phyloP scores from a whole-genome alignment of 2,329 filamentous ascomycete species.

The Amesomyces nigricolor region DNA sequence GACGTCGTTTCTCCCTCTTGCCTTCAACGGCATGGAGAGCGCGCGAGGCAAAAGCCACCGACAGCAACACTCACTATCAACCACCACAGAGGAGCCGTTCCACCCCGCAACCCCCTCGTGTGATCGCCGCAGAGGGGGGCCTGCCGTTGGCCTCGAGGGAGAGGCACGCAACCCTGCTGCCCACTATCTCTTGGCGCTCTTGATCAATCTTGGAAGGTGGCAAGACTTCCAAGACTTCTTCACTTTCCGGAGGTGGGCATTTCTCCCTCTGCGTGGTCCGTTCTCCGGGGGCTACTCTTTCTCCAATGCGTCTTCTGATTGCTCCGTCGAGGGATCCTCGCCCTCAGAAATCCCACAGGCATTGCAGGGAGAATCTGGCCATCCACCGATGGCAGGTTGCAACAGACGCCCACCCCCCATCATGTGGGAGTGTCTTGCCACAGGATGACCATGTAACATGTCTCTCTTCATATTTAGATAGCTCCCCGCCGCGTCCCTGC shows the following conservation, averaged over 20 bases:
- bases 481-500: background rate
- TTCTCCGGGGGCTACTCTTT: background rate
- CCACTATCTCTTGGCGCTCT: constrained; percentile 21
- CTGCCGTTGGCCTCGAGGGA: constrained; percentile 1
- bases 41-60: background rate
- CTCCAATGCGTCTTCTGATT: background rate
- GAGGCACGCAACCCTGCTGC: constrained; percentile 5
- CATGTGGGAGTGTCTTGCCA: constrained; percentile 3
- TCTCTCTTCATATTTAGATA: constrained; percentile 3
- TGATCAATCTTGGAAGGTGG: constrained; percentile 22
- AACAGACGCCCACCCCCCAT: background rate
- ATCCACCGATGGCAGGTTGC: constrained; percentile 6
- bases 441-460: background rate
- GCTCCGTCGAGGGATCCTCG: constrained; percentile 4
- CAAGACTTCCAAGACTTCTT: constrained; percentile 15
- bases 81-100: background rate
- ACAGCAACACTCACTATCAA: background rate
- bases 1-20: background rate
- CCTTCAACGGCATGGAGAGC: background rate
- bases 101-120: background rate
- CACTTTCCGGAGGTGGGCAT: constrained; percentile 19
- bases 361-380: background rate
- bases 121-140: constrained; percentile 1
- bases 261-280: constrained; percentile 9
- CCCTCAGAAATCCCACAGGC: background rate